Evolutionary conservation across 805 yeast genomes (phyloP), one percentile per base, ranked within the genome.

Genomic region (Zygotorulaspora danielsina): DNA sequence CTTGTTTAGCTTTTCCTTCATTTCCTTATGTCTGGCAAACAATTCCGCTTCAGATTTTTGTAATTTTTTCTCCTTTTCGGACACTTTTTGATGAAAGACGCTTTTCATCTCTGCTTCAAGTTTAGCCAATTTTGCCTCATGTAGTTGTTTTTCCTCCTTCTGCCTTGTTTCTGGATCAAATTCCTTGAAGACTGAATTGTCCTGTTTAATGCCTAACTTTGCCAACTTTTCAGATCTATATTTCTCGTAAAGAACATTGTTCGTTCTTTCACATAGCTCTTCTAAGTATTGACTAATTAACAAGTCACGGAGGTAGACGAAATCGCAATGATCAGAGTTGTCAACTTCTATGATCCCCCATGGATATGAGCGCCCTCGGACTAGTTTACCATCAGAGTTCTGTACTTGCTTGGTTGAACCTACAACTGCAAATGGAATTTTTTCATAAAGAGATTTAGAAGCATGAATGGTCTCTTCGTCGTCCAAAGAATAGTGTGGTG

Each of bases 281-380:
- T 90, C 97, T 73, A 93, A 72, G 66, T 83, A 89, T 65, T 83
- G 85, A 70, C 95, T 82, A 46, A 93, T 75, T 60, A 90, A 74
- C 62, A 93, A 73, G 63, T 88, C 94, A 54, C 97, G 83, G 63
- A 90, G 76, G 64, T 79, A 80, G 50, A 84, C 79, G 63, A 90
- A 93, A 66, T 90, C 98, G 63, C 88, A 84, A 63, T 93, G 97
- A 41, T 79, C 79, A 67, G 86, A 93, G 63, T 93, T 90, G 63
- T 88, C 97, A 52, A 93, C 89, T 67, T 93, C 97, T 55, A 93
- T 84, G 16, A 84, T 73, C 51, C 97, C 97, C 98, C 98, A 93
- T 46, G 97, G 97, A 63, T 90, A 90, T 46, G 76, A 70, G 67
- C 98, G 84, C 51, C 96, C 97, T 64, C 97, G 79, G 32, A 89